Evolutionary conservation across 768 basidiomycete genomes (phyloP).

Genomic region (Pisolithus orientalis): DNA sequence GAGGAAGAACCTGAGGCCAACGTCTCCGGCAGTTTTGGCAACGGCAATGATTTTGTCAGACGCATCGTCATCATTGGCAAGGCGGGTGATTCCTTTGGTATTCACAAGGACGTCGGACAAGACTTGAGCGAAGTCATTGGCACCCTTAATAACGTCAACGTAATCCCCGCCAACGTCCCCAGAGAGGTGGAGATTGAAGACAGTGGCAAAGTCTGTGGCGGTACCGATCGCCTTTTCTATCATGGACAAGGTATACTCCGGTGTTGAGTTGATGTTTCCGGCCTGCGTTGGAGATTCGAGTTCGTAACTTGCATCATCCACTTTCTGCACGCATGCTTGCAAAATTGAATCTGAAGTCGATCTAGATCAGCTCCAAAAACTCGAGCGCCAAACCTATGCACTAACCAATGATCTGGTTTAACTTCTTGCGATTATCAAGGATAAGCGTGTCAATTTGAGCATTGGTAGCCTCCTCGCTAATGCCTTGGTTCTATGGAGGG

Average conservation of each 20-base stretch:
- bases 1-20: conserved; percentile 87
- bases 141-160: conserved; percentile 96
- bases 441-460: conserved; percentile 98
- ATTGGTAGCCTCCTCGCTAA: conserved; percentile 85
- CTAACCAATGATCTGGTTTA: conserved; percentile 91
- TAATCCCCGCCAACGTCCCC: conserved; percentile 88
- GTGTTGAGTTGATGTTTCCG: conserved; percentile 95
- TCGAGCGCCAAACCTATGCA: neutral
- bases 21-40: conserved; percentile 83
- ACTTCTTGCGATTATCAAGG: conserved; percentile 93
- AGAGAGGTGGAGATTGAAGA: conserved; percentile 86
- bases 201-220: conserved; percentile 91
- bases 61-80: conserved; percentile 86
- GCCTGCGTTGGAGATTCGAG: conserved; percentile 92
- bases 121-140: conserved; percentile 94
- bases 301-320: conserved; percentile 96
- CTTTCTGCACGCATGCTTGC: conserved; percentile 92
- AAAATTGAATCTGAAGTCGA: conserved; percentile 80
- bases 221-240: conserved; percentile 95
- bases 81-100: conserved; percentile 92
- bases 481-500: conserved; percentile 60
- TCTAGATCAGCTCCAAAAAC: conserved; percentile 7
- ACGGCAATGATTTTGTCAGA: conserved; percentile 83
- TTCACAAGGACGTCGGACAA: conserved; percentile 88
- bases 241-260: conserved; percentile 97